A percentile compares a stretch with the other conserved stretches of the same genome.
These are phyloP conservation scores for Coemansia asiatica DNA, from an alignment of 192 early-diverging fungal genomes.

Conservation along the genomic window DNA sequence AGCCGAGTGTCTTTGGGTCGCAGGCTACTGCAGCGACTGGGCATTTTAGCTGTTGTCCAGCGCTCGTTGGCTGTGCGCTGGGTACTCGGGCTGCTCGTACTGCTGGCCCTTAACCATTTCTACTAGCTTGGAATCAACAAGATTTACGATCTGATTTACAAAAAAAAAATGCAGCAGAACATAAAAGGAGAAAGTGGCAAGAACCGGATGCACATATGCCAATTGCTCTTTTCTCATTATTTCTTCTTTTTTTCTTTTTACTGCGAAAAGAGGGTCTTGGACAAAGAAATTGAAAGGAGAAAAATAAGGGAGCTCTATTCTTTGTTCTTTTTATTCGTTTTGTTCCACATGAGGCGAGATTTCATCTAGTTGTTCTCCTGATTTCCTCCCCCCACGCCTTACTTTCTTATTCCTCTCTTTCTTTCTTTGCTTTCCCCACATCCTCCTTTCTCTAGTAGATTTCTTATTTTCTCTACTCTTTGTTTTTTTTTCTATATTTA, in stretches of 20 bases:
- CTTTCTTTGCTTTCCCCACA: background rate
- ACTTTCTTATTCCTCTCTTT: background rate
- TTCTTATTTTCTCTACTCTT: background rate
- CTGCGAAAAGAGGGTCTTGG: no score
- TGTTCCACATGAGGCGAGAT: background rate
- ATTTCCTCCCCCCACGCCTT: no score
- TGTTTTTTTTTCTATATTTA: background rate
- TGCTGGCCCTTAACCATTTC: slow-evolving; percentile 2
- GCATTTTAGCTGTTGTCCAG: background rate
- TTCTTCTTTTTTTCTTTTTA: no score
- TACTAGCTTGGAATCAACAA: background rate
- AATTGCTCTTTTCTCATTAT: no score
- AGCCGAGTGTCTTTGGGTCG: slow-evolving; percentile 11
- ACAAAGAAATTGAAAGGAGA: no score
- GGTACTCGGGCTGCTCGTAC: background rate
- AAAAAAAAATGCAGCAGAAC: no score
- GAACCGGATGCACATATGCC: no score
- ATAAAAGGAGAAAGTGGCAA: no score
- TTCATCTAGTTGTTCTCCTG: background rate
- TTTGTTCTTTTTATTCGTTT: background rate
- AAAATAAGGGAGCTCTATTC: no score
- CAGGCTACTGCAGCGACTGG: slow-evolving; percentile 8
- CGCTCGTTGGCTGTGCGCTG: slow-evolving; percentile 8
- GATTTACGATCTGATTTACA: background rate
- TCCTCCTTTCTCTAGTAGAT: no score